Evolutionary conservation across 805 yeast species (phyloP), one percentile per base, ranked within the genome.

Genomic region (Sugiyamaella marilandica): DNA sequence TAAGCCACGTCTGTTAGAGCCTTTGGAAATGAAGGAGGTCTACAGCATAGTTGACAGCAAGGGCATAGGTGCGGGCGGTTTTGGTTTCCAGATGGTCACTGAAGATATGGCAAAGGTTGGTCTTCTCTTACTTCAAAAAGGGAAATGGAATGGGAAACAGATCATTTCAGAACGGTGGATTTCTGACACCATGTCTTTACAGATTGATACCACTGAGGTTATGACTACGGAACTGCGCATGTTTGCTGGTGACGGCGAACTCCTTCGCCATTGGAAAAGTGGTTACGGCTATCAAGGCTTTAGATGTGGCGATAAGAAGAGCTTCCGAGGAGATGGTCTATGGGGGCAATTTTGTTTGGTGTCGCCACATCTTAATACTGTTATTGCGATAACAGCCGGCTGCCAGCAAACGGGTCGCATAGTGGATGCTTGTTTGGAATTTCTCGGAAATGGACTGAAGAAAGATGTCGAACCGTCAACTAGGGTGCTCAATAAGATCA

Each of bases 231-330:
- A 3, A 24, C 43, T 16, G 43, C 19, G 19, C 21, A 21, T 5
- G 14, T 3, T 8, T 11, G 24, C 18, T 26, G 19, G n/a, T n/a
- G n/a, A n/a, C n/a, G 14, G 8, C 26, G 41, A 11, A 18, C n/a
- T n/a, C n/a, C n/a, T n/a, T n/a, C n/a, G n/a, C n/a, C 29, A 24
- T 3, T 53, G 51, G 53, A 10, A 5, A 18, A 45, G 18, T 9
- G 58, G 58, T 2, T 55, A 55, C 35, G 53, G 58, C 5, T 55
- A 51, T 29, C 58, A 55, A 35, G 29, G 45, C 32, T 55, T 57
- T 55, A 43, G 53, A 33, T 21, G 33, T n/a, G 14, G 49, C 2
- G 50, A 45, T 13, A 46, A 43, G 29, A 33, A 33, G 18, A 43
- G 45, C 21, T 55, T 31, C 32, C 32, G 58, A 31, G 56, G 54